Percentiles rank a stretch among this genome's conserved stretches.
These are phyloP conservation scores for Gossypium schwendimanii DNA, from an alignment of 441 rosid species.

Conservation along the genomic window DNA sequence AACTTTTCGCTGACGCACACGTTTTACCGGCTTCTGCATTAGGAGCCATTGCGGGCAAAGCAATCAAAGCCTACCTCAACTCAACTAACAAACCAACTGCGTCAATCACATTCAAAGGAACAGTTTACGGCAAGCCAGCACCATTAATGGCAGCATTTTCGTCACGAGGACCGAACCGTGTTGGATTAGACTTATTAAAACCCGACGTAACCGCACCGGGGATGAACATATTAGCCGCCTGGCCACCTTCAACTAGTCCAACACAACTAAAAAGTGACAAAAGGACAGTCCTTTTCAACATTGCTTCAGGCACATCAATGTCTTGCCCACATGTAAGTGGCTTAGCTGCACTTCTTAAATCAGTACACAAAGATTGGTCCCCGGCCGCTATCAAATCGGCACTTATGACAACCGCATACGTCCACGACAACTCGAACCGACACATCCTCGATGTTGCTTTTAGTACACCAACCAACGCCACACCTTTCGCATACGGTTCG, in stretches of 20 bases:
- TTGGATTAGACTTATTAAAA: conserved; percentile 46
- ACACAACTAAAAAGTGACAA: conserved; percentile 34
- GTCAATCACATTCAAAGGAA: conserved; percentile 37
- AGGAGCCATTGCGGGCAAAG: conserved; percentile 24
- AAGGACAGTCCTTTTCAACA: conserved; percentile 49
- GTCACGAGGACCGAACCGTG: conserved; percentile 48
- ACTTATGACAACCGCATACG: conserved; percentile 58
- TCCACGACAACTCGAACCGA: conserved; percentile 28
- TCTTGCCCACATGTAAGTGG: conserved; percentile 70
- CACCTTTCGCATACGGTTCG: conserved; percentile 45
- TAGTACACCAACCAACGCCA: conserved; percentile 18
- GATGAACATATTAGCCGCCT: conserved; percentile 54
- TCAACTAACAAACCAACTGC: conserved; percentile 27
- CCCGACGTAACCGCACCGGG: conserved; percentile 65
- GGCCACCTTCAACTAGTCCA: conserved; percentile 45
- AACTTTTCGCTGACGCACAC: conserved; percentile 42
- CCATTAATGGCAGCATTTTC: conserved; percentile 48
- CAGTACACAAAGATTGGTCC: conserved; percentile 53
- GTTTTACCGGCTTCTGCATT: conserved; percentile 4
- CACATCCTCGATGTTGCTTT: conserved; percentile 34
- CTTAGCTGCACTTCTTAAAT: conserved; percentile 45
- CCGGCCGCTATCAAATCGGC: conserved; percentile 62
- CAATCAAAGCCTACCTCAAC: conserved; percentile 26
- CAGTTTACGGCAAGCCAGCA: conserved; percentile 27
- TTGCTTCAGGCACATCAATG: conserved; percentile 63